Evolutionary conservation across 371 early-diverging fungal species (phyloP), one percentile per base, ranked within the genome.

Genomic region (Mortierella sp.): DNA sequence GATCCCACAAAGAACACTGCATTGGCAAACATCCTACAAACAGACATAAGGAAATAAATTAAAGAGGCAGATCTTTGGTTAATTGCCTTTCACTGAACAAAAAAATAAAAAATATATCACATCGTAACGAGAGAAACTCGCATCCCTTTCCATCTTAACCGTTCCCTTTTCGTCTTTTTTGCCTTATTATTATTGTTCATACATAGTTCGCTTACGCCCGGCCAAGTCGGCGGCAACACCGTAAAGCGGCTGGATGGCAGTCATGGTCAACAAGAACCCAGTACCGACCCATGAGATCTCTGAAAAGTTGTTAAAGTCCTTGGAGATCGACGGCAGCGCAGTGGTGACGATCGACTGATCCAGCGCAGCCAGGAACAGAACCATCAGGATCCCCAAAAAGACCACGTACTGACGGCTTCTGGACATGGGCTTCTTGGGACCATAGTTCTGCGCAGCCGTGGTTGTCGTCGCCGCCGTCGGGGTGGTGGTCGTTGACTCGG

Each of bases 311-410:
- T 92, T 78, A 70, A 95, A 95, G 39, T 93, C 92, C 14, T 88
- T 89, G 41, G 93, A 91, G 67, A 94, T 94, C 9, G 79, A 81
- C 6, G 94, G 92, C 58, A 94, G 77, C 52, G 94, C 92, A 0
- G 91, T 93, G 4, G 92, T 85, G 41, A 95, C 92, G 65, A 96
- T 93, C 2, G 94, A 93, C 74, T 90, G 90, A 76, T 91, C 94
- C 9, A 93, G 85, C 3, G 89, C 87, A 3, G 89, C 89, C 48
- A 93, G 82, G 74, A 92, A 91, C 48, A 91, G 73, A 7, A 87
- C 89, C 47, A 90, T 52, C 8, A 79, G 43, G 64, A 90, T 44
- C 7, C 73, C 77, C 5, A 85, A 29, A 26, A 81, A 76, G 31
- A 77, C 74, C 4, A 76, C 14, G 19, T 63, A 26, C 47, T 61